Base-by-base conservation (phyloP, 495 filamentous ascomycete species). In the Xylaria palmicola region DNA sequence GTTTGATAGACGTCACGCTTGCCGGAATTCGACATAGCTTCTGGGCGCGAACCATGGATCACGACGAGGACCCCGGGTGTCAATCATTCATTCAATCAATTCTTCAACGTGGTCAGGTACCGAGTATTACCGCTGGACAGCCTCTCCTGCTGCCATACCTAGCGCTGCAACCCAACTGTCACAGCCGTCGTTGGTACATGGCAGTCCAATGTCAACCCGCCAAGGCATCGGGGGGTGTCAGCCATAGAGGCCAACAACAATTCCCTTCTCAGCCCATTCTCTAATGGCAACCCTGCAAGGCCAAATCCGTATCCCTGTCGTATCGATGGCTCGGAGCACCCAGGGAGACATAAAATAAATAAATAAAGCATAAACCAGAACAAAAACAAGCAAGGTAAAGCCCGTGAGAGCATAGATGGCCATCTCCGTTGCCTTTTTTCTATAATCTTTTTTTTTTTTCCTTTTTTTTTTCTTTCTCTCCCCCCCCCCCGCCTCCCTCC, bases 401-500 rank as follows among this genome's bases (percentile, higher is more conserved):
- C 53, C 37, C 53, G 48, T 50, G 56, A 59, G 41, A 36, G 57
- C 63, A 59, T 56, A 49, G 43, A 51, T 43, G 34, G 20, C 19
- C 61, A 39, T 44, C 26, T 59, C 55, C 59, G 47, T 68, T 63
- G 49, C 58, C 56, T 56, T 65, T 64, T 62, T 45, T 72, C 65
- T 69, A 65, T 63, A 62, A 64, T 68, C 44, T 47, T 51, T 67
- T 69, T 62, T 32, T 56, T 58, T 62, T 55, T 48, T 26, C 63
- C n/a, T n/a, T n/a, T n/a, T n/a, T n/a, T n/a, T n/a, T n/a, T n/a
- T n/a, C n/a, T n/a, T n/a, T n/a, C n/a, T n/a, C n/a, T n/a, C n/a
- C n/a, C n/a, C n/a, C n/a, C n/a, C n/a, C n/a, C n/a, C n/a, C n/a
- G n/a, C n/a, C n/a, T n/a, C n/a, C n/a, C n/a, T n/a, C n/a, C n/a